Evolutionary conservation across 2,329 filamentous ascomycete genomes (phyloP).

Genomic region (Teratosphaeria gauchensis): DNA sequence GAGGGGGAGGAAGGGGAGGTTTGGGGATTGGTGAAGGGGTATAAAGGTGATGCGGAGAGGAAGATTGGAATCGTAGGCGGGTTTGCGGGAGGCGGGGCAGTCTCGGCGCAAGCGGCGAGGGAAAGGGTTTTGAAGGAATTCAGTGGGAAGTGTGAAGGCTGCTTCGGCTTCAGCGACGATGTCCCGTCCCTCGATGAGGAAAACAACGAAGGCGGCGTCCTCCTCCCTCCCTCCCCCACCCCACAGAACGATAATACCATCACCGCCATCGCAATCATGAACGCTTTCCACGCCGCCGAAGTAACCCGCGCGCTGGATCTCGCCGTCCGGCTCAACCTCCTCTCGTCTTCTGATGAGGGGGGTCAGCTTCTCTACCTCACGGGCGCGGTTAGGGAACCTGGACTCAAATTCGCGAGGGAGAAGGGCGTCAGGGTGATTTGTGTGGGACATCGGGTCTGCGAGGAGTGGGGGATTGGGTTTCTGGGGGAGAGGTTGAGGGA

Average conservation of each 20-base stretch:
- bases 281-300: neutral
- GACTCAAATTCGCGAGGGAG: neutral
- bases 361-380: neutral
- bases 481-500: neutral
- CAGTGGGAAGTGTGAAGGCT: neutral
- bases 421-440: neutral
- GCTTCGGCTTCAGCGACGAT: neutral
- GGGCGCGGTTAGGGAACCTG: neutral
- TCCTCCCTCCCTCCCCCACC: neutral
- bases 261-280: neutral
- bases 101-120: neutral
- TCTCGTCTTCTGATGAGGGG: neutral
- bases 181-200: neutral
- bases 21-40: neutral
- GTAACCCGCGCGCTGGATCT: neutral
- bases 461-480: neutral
- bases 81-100: neutral
- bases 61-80: neutral
- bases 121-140: neutral
- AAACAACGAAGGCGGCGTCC: neutral
- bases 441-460: neutral
- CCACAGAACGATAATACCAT: neutral
- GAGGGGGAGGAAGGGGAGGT: neutral
- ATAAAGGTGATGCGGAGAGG: neutral
- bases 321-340: neutral